Conservation (phyloP, 306 rosid species). For the Pachyrhizus erosus region DNA sequence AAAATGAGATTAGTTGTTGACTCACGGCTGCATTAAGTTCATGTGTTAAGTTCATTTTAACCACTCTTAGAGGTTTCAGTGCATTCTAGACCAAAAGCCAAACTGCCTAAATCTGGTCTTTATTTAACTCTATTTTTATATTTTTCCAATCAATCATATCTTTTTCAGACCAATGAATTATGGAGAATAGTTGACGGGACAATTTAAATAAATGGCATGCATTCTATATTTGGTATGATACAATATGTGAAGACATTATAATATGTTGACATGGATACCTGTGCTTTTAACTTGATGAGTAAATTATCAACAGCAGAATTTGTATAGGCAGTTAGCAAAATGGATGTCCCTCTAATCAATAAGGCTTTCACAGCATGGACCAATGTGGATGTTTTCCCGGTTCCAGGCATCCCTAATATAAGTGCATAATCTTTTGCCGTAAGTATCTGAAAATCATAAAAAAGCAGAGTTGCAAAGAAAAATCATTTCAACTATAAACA, state of each 20-base stretch:
- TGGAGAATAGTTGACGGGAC: background rate
- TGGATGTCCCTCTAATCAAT: constrained; percentile 86
- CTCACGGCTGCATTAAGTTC: background rate
- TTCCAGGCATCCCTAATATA: constrained; percentile 99
- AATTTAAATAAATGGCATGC: constrained; percentile 18
- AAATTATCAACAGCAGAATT: constrained; percentile 96
- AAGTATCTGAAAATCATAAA: constrained; percentile 71
- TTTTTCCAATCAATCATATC: constrained; percentile 8
- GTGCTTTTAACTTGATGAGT: constrained; percentile 85
- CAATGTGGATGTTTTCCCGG: constrained; percentile 96
- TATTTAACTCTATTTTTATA: background rate
- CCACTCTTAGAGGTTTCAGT: background rate
- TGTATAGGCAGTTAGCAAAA: constrained; percentile 93
- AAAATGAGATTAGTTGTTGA: background rate
- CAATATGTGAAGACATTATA: constrained; percentile 6
- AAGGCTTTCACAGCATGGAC: constrained; percentile 98
- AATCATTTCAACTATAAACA: constrained; percentile 24
- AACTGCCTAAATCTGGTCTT: background rate
- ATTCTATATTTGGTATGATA: constrained; percentile 12
- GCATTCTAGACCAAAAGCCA: background rate
- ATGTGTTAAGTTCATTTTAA: background rate
- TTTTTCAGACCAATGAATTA: background rate
- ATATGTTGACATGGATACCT: constrained; percentile 57
- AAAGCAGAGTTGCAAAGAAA: constrained; percentile 31
- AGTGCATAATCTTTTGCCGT: constrained; percentile 89